A percentile compares a stretch with the other conserved stretches of the same genome.
These are phyloP conservation scores for Penicillium sp. DNA, from an alignment of 2,329 filamentous ascomycete genomes.

Conservation along the genomic window DNA sequence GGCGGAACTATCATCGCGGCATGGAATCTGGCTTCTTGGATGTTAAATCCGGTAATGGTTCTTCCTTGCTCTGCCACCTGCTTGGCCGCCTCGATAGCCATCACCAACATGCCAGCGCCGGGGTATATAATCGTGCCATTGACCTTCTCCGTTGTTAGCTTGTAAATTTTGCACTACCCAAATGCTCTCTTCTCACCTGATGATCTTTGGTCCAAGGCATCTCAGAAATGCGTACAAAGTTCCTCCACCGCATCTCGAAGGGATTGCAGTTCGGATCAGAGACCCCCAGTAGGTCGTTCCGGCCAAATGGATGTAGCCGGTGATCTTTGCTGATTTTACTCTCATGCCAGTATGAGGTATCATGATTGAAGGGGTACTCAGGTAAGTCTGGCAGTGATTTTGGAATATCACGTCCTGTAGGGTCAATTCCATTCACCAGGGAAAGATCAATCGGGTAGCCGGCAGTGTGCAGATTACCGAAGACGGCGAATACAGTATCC, in stretches of 20 bases:
- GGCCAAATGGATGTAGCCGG: conserved; percentile 10
- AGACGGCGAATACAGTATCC: conserved; percentile 1
- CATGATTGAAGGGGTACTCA: conserved; percentile 42
- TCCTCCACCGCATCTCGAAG: conserved; percentile 41
- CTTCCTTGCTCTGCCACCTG: neutral
- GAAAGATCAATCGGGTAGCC: conserved; percentile 1
- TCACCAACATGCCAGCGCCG: neutral
- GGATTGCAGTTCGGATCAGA: conserved; percentile 10
- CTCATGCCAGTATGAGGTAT: conserved; percentile 39
- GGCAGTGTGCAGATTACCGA: neutral
- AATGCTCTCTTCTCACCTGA: conserved; percentile 15
- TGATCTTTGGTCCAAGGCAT: conserved; percentile 50
- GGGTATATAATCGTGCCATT: conserved; percentile 2
- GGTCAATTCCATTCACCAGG: neutral
- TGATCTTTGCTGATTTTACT: conserved; percentile 15
- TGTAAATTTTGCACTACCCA: neutral
- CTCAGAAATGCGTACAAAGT: conserved; percentile 42
- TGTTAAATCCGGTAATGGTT: neutral
- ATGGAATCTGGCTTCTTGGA: neutral
- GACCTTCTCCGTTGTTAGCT: conserved; percentile 17
- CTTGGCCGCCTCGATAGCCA: conserved; percentile 5
- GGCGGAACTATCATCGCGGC: neutral
- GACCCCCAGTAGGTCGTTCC: conserved; percentile 12
- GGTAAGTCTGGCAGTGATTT: conserved; percentile 30
- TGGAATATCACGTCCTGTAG: neutral